phyloP scores from a whole-genome alignment of 352 stramenopile genomes.

The Globisporangium radiosum region DNA sequence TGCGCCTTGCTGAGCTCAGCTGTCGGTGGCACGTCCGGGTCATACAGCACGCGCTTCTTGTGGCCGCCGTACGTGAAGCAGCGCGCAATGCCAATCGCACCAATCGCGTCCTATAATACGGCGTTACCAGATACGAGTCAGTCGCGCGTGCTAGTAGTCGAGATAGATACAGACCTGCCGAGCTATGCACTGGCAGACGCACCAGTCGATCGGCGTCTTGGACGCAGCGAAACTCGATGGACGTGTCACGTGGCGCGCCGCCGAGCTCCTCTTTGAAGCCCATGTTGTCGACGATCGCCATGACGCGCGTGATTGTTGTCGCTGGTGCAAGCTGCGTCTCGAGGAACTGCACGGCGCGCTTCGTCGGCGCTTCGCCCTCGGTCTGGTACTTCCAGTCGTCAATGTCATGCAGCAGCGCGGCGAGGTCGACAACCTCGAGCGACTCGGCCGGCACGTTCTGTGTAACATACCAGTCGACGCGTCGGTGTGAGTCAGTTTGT shows the following conservation, averaged over 20 bases:
- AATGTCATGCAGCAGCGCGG: constrained; percentile 85
- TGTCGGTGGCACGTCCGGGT: constrained; percentile 54
- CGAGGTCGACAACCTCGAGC: constrained; percentile 77
- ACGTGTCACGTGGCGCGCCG: constrained; percentile 4
- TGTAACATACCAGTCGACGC: too few species aligned
- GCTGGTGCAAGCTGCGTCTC: too few species aligned
- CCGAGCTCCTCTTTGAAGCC: too few species aligned
- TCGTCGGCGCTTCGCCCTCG: too few species aligned
- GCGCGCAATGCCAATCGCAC: constrained; percentile 86
- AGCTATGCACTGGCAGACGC: constrained; percentile 1
- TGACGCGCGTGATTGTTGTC: too few species aligned
- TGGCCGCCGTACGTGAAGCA: constrained; percentile 68
- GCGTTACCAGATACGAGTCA: background rate
- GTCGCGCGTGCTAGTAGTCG: background rate
- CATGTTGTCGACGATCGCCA: too few species aligned
- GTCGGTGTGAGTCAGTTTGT: background rate
- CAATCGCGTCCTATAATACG: constrained; percentile 70
- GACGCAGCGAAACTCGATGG: constrained; percentile 79
- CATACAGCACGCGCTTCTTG: too few species aligned
- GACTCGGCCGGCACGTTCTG: constrained; percentile 48
- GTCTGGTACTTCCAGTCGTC: constrained; percentile 74
- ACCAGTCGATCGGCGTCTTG: constrained; percentile 87
- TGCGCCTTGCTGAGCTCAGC: constrained; percentile 64
- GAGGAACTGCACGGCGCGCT: too few species aligned
- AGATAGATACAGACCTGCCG: background rate